Evolutionary conservation across 75 land plant species (phyloP).

Genomic region (Chamaecyparis obtusa): DNA sequence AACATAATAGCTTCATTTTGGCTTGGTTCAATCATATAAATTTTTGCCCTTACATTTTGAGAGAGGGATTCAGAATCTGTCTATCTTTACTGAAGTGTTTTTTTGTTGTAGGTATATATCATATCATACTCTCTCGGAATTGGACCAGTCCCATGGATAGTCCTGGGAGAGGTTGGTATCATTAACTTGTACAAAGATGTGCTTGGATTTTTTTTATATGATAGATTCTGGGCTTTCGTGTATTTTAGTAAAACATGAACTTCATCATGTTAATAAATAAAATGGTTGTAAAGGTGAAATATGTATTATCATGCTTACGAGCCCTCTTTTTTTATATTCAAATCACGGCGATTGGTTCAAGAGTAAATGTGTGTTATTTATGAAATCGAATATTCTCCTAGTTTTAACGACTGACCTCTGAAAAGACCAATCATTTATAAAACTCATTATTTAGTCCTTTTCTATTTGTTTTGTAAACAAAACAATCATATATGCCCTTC

Average conservation of each 20-base stretch:
- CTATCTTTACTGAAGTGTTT: background rate
- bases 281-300: background rate
- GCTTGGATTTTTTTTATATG: background rate
- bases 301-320: no score
- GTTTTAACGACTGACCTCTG: background rate
- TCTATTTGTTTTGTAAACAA: background rate
- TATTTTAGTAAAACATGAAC: background rate
- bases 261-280: no score
- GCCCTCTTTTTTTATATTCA: no score
- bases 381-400: background rate
- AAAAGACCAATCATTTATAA: background rate
- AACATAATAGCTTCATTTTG: background rate
- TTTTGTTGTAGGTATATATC: conserved; percentile 24
- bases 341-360: no score
- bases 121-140: conserved; percentile 27
- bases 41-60: background rate
- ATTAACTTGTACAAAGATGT: background rate
- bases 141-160: conserved; percentile 40
- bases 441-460: background rate
- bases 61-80: background rate
- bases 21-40: background rate
- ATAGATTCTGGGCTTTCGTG: background rate
- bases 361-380: background rate
- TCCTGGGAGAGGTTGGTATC: conserved; percentile 32
- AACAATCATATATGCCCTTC: background rate